Evolutionary conservation across 371 early-diverging fungal species (phyloP), one percentile per base, ranked within the genome.

Genomic region (Lichtheimia hyalospora): DNA sequence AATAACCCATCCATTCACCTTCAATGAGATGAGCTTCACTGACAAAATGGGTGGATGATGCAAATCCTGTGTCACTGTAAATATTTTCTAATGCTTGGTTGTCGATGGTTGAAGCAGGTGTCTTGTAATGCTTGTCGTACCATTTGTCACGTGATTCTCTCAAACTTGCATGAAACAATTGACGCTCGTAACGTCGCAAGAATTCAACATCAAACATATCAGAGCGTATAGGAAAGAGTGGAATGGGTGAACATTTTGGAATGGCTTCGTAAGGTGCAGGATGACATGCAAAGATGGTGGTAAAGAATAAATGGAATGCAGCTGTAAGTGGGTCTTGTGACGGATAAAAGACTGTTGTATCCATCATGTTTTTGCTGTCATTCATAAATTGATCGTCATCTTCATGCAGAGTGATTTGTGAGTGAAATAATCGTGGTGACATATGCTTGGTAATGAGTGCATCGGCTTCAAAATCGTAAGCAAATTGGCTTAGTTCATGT

Each of bases 1-100:
- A 79, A 40, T 79, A 79, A 3, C 79, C 79, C 51, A 79, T 67
- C 79, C 79, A 79, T 49, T 79, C 79, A 41, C 79, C 79, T 69
- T 75, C 72, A 18, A 79, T 75, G 12, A 60, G 52, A 41, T 72
- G 66, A 2, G 79, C 74, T 50, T 79, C 79, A 44, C 70, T 74
- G 40, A 79, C 68, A 59, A 66, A 74, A 40, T 65, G 64, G 12
- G 60, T 62, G 0, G 70, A 44, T 15, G 69, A 70, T 14, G 71
- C 75, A 62, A 74, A 73, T 2, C 75, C 79, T 1, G 69, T 62
- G 14, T 59, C 53, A n/a, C 66, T 56, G 55, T 73, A 74, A 8
- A 69, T 70, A 40, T 74, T 75, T 28, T 59, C 49, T 4, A 50
- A 16, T 39, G 18, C 39, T 8, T 50, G 49, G 25, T 21, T 51